Evolutionary conservation across 176 grass and related monocot species (phyloP), one percentile per base, ranked within the genome.

Genomic region (Triticum timopheevii): DNA sequence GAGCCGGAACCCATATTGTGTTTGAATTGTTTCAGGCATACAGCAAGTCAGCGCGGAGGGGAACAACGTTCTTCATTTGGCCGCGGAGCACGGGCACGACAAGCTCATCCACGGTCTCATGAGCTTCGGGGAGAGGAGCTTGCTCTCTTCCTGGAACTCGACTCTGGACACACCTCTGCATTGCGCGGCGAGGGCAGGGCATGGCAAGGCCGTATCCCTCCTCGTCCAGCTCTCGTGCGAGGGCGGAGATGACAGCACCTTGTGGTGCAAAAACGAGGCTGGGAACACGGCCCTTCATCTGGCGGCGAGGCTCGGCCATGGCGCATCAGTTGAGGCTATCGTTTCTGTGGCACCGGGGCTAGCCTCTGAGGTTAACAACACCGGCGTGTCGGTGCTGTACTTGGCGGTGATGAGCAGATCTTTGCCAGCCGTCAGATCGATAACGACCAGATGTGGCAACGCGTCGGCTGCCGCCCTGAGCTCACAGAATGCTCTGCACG

Each of bases 401-500:
- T 47, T 86, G 73, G 82, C 77, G 1, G 81, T 54, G 16, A 74
- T 28, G 59, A 61, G 38, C 17, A 20, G 56, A 16, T 85, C 71
- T 6, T 9, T 6, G 31, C 4, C 13, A 0, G 72, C 69, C 13
- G 65, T 65, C 1, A 64, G 20, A 36, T 54, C 38, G 10, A 64
- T 89, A 4, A 23, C 31, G 11, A 36, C 5, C 22, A 15, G 7
- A 3, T 15, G 10, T 17, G 5, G 5, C 1, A 38, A 84, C 1
- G 15, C 42, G 1, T 76, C 56, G 22, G 31, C 34, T 6, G 35
- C 3, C 13, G 87, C 82, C 13, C 82, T 65, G 1, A 38, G 58
- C 36, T 65, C 49, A 7, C 82, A 79, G n/a, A 85, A 66, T 4
- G 67, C 87, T 34, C 52, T 89, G 5, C 87, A 89, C 34, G 87